Conservation (phyloP, 371 early-diverging fungal species). For the Apophysomyces trapeziformis region DNA sequence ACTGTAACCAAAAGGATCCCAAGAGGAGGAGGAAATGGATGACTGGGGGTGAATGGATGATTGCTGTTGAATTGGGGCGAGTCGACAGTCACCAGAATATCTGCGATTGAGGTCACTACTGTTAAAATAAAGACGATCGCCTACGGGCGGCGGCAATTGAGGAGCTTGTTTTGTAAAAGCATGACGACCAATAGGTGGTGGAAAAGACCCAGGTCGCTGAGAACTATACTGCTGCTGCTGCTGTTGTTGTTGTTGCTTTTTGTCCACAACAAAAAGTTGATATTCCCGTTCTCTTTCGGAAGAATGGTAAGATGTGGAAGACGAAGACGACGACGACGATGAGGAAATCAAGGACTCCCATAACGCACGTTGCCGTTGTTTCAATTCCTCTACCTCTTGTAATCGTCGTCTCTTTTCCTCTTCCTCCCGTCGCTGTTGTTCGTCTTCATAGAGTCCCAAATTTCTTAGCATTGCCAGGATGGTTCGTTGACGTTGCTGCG, state of each 20-base stretch:
- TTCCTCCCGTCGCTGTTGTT: slow-evolving; percentile 16
- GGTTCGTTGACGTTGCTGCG: slow-evolving; percentile 29
- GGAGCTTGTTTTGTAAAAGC: background rate
- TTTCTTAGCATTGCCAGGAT: slow-evolving; percentile 25
- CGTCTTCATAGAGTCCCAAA: slow-evolving; percentile 27
- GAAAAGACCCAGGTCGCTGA: slow-evolving; percentile 2
- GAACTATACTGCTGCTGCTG: background rate
- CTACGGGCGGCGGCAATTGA: background rate
- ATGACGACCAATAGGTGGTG: slow-evolving; percentile 11
- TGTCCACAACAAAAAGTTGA: slow-evolving; percentile 9
- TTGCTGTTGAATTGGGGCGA: background rate
- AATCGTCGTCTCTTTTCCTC: slow-evolving; percentile 10
- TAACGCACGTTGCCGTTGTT: slow-evolving; percentile 16
- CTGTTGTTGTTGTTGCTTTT: slow-evolving; percentile 11
- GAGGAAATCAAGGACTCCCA: background rate
- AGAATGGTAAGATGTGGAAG: slow-evolving; percentile 7
- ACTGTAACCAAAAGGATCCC: slow-evolving; percentile 6
- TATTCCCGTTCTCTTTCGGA: slow-evolving; percentile 12
- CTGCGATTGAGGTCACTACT: slow-evolving; percentile 1
- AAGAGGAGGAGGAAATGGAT: background rate
- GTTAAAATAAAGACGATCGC: slow-evolving; percentile 1
- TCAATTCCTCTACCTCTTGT: slow-evolving; percentile 17
- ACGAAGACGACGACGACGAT: too few relatives aligned
- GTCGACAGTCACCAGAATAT: background rate
- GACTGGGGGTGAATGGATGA: background rate